Base-by-base conservation (phyloP, 2,329 filamentous ascomycete genomes). In the Pseudocercospora vitis region DNA sequence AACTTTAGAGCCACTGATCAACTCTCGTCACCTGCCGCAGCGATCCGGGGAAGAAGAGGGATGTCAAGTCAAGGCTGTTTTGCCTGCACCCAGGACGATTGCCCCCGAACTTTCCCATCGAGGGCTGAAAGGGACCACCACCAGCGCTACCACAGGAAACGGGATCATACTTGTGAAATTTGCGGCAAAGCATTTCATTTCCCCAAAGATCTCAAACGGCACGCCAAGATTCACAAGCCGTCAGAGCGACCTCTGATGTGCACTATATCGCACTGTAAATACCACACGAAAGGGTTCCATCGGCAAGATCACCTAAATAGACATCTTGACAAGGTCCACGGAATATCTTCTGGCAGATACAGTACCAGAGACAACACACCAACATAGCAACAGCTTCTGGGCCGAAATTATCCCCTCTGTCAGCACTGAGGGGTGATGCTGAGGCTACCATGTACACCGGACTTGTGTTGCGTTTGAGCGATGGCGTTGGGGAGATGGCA, bases 181-280 rank as follows among this genome's bases (percentile, higher is more conserved):
- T 53, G 51, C 21, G 28, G 19, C 9, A 42, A 29, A 1, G 51
- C 35, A 3, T 53, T 42, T 19, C 48, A 49, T 5, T 53, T 49
- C n/a, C 6, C 5, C 19, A 53, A 53, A 9, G 51, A 53, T 19
- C 31, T 53, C 9, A 49, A 23, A 12, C 16, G 50, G 9, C 50
- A 53, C 8, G 29, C 47, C 24, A 53, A 53, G 14, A 53, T 48
- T 1, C 51, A 53, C 14, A 21, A 11, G 3, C 51, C 51, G 7
- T 37, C 37, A 5, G 45, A 53, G 14, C n/a, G 14, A 18, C 51
- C 49, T 26, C 37, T 53, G 1, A 39, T 53, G 8, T 53, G 50
- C 16, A 53, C 46, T 14, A 53, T 48, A 19, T 28, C 31, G 9
- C 44, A 37, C 33, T 53, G 46, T 31, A 37, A 29, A 23, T 39